phyloP scores from a whole-genome alignment of 306 rosid species.

The Quercus alba region DNA sequence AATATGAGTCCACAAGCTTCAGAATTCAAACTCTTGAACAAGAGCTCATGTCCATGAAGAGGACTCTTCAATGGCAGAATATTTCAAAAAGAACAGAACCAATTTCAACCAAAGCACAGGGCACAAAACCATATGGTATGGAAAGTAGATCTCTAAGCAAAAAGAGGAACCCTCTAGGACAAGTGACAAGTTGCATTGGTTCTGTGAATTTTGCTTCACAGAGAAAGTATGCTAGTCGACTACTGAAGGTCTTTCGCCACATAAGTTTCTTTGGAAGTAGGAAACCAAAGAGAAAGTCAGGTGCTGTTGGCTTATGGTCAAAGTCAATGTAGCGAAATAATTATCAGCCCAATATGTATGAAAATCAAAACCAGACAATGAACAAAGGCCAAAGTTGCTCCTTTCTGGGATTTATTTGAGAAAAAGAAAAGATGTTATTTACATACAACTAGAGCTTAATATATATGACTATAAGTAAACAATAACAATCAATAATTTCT shows the following conservation, averaged over 20 bases:
- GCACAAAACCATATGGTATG: slow-evolving; percentile 38
- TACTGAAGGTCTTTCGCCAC: slow-evolving; percentile 52
- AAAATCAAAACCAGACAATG: neutral
- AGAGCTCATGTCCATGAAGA: slow-evolving; percentile 69
- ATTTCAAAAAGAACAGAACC: slow-evolving; percentile 45
- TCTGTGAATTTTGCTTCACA: slow-evolving; percentile 65
- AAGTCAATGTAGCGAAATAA: slow-evolving; percentile 35
- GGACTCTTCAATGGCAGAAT: slow-evolving; percentile 57
- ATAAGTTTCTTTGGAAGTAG: slow-evolving; percentile 61
- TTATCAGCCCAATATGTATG: slow-evolving; percentile 11
- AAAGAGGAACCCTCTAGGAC: slow-evolving; percentile 52
- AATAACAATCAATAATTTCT: neutral
- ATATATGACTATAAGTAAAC: neutral
- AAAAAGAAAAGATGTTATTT: neutral
- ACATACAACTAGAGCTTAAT: slow-evolving; percentile 34
- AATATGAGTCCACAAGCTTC: slow-evolving; percentile 83
- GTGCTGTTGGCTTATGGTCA: slow-evolving; percentile 33
- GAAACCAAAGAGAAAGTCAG: slow-evolving; percentile 51
- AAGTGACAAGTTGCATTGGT: slow-evolving; percentile 68
- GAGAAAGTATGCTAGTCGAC: slow-evolving; percentile 54
- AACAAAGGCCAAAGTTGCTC: neutral
- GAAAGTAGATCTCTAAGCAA: slow-evolving; percentile 52
- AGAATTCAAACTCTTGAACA: slow-evolving; percentile 77
- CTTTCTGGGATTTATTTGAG: neutral
- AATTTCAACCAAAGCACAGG: slow-evolving; percentile 27